Base-by-base conservation (phyloP, 176 grass and related monocot species). In the Aechmea fasciata region DNA sequence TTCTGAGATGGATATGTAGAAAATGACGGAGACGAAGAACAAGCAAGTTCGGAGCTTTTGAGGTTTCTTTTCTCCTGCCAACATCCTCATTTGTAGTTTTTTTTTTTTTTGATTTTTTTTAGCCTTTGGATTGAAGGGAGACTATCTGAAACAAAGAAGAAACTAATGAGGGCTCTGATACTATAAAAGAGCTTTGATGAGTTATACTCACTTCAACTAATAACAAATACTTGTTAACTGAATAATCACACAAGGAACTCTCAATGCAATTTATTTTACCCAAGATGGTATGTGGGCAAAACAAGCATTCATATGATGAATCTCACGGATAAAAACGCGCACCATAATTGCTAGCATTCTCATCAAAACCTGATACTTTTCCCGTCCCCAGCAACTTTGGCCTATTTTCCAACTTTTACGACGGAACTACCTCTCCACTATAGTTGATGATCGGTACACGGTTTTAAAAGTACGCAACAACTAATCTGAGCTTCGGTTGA, bases 111-210 rank as follows among this genome's bases (percentile, higher is more conserved):
- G n/a, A n/a, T 52, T 26, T 26, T 26, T 2, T 26, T 20, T 23
- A 57, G 65, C 11, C 64, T 85, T 76, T 72, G 71, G 68, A 85
- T 71, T 76, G 67, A 77, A 69, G 52, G 59, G 67, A 63, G 53
- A 75, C 57, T 78, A 86, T 85, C 78, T 81, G 69, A 71, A 85
- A 71, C 69, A 57, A 66, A 62, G 3, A 67, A 77, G 28, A 75
- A 74, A 79, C 61, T 33, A 61, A 22, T 25, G 2, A 67, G 8
- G 4, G 6, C 33, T 41, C 25, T 15, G 52, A 70, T 47, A 49
- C 48, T 52, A 54, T 47, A 52, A 3, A 63, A 64, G 11, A 11
- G 62, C n/a, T 8, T 51, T 15, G 29, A 57, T 25, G 14, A 54
- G 57, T 28, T 22, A 63, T 13, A 70, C 13, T 50, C 51, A 13